Evolutionary conservation across 2,329 filamentous ascomycete species (phyloP).

Genomic region (Cryphonectria naterciae): DNA sequence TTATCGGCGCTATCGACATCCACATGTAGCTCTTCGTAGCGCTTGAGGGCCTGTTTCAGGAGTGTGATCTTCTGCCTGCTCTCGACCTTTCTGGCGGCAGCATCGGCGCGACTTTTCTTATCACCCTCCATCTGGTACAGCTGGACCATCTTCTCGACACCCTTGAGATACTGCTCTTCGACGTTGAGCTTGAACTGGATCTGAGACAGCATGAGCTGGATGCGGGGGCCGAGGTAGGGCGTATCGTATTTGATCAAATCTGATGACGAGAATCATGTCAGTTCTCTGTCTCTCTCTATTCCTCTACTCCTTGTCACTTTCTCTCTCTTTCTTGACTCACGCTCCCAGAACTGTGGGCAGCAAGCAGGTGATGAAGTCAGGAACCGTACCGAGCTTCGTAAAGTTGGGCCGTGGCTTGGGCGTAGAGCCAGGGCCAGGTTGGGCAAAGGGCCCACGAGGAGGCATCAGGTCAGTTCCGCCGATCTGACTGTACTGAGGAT

Average conservation of each 20-base stretch:
- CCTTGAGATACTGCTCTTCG: constrained; percentile 98
- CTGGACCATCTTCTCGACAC: constrained; percentile 99
- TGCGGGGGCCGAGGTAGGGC: constrained; percentile 90
- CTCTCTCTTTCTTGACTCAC: not conserved
- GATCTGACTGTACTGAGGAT: constrained; percentile 55
- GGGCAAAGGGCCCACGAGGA: constrained; percentile 76
- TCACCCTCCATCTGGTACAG: constrained; percentile 97
- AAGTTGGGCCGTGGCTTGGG: constrained; percentile 86
- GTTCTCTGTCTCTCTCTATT: constrained; percentile 11
- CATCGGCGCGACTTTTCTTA: constrained; percentile 91
- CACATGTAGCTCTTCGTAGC: constrained; percentile 96
- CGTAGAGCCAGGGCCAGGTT: constrained; percentile 68
- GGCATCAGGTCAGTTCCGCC: constrained; percentile 77
- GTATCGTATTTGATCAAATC: constrained; percentile 99
- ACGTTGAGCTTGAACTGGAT: constrained; percentile 99
- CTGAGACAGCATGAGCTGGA: constrained; percentile 98
- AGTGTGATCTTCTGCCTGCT: constrained; percentile 98
- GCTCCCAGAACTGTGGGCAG: too few relatives aligned
- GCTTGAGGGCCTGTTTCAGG: constrained; percentile 90
- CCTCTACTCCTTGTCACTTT: constrained; percentile 11
- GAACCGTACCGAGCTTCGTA: constrained; percentile 83
- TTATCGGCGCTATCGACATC: constrained; percentile 82
- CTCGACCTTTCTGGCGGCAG: constrained; percentile 85
- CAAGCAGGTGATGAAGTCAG: not conserved
- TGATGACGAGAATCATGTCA: constrained; percentile 42